phyloP scores from a whole-genome alignment of 2,329 filamentous ascomycete species.

The Fusarium sp. region DNA sequence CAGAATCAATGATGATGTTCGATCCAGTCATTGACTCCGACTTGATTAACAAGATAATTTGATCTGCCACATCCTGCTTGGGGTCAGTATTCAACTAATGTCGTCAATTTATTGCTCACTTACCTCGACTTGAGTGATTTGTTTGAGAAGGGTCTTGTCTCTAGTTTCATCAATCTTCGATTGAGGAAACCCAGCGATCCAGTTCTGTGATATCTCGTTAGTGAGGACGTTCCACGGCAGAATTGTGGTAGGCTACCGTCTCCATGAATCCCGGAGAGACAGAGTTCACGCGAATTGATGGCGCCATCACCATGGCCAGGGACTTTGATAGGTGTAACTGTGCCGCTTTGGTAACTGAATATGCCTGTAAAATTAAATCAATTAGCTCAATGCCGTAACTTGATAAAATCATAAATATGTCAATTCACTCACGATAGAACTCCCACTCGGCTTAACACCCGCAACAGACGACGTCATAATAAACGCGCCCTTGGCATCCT shows the following conservation, averaged over 20 bases:
- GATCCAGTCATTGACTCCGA: conserved; percentile 11
- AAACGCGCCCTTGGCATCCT: conserved; percentile 6
- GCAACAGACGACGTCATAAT: conserved; percentile 18
- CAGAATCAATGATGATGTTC: conserved; percentile 6
- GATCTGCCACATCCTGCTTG: conserved; percentile 16
- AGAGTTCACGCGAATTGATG: conserved; percentile 12
- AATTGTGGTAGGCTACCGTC: neutral
- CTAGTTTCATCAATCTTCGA: conserved; percentile 12
- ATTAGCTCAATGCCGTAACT: neutral
- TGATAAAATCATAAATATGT: rapidly evolving
- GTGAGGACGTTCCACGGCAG: rapidly evolving
- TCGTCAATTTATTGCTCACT: rapidly evolving
- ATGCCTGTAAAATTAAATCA: neutral
- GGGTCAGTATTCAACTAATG: neutral
- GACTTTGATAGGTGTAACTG: conserved; percentile 20
- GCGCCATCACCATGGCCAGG: conserved; percentile 19
- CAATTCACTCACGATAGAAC: conserved; percentile 1
- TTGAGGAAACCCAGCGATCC: neutral
- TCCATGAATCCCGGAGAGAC: conserved; percentile 26
- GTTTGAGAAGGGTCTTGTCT: conserved; percentile 17
- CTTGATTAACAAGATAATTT: conserved; percentile 1
- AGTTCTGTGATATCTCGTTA: neutral
- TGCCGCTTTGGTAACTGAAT: conserved; percentile 15
- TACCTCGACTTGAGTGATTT: conserved; percentile 16
- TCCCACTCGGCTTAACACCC: conserved; percentile 17